Evolutionary conservation across 805 yeast species (phyloP), one percentile per base, ranked within the genome.

Genomic region (Yamadazyma paraphyllophila): DNA sequence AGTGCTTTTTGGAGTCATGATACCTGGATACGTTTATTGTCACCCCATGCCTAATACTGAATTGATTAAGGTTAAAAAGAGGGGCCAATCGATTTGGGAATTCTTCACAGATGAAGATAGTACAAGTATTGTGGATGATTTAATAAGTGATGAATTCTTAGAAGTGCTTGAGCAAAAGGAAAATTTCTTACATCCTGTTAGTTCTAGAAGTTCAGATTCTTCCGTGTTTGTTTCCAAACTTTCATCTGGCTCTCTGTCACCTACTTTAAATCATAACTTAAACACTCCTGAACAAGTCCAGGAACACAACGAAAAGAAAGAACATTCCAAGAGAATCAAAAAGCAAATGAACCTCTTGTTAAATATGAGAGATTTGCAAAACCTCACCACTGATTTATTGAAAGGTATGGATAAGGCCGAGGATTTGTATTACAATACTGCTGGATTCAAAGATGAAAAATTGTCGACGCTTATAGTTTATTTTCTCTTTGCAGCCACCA

Each of bases 341-440:
- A 54, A 61, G 3, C 74, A 75, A 50, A 60, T 74, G 51, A 66
- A 71, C n/a, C 57, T 78, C 27, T 52, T 78, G 48, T 73, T 82
- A 47, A 87, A 84, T 53, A 73, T 88, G 82, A 73, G 87, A 46
- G 92, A 87, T 57, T 67, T 87, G 24, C 96, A 88, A 60, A 80
- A 81, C 49, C 62, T 81, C 30, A 78, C 88, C 13, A 69, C 83
- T 0, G 78, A 77, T 43, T 47, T 83, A 7, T 70, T 87, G 20
- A 64, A 69, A 12, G 57, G 72, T 0, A 65, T 80, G 42, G 82
- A 82, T 15, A 62, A 66, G 13, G 61, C 77, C 7, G 89, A 86
- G 47, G 65, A 66, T 30, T 74, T 81, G 44, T 68, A 82, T 54
- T 76, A 71, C 54, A 85, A 83, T 10, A 73, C 83, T 4, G 85